Evolutionary conservation across 352 stramenopile genomes (phyloP).

Genomic region (Phytopythium mirpurense): DNA sequence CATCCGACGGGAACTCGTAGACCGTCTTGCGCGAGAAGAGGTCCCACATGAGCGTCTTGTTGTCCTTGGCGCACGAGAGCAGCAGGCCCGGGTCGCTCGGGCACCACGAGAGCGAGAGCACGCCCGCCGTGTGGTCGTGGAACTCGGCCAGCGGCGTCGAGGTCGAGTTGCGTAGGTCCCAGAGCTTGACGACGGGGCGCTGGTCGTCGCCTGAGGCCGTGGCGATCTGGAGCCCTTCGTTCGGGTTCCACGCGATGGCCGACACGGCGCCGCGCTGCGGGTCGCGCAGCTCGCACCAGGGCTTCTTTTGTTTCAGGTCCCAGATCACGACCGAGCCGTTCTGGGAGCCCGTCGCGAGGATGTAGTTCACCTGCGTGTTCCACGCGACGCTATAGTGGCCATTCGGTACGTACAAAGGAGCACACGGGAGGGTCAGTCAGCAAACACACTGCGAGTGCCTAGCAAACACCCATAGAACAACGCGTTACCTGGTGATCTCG

Average conservation of each 20-base stretch:
- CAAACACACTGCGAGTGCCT: too few relatives aligned
- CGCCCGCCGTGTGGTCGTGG: constrained; percentile 92
- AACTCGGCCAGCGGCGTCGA: constrained; percentile 96
- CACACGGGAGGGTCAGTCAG: too few relatives aligned
- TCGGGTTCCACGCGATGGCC: constrained; percentile 97
- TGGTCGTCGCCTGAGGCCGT: constrained; percentile 95
- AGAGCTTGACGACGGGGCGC: constrained; percentile 95
- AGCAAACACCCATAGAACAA: too few relatives aligned
- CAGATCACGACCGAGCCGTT: constrained; percentile 96
- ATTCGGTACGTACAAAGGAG: too few relatives aligned
- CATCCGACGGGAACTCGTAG: constrained; percentile 89
- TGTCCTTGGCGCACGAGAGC: constrained; percentile 96
- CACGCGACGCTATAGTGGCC: constrained; percentile 82
- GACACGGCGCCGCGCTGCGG: constrained; percentile 83
- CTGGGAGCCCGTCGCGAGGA: constrained; percentile 92
- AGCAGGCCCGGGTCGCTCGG: constrained; percentile 92
- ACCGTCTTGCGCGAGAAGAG: constrained; percentile 92
- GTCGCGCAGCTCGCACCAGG: constrained; percentile 97
- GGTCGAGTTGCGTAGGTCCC: constrained; percentile 97
- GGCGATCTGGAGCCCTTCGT: constrained; percentile 95
- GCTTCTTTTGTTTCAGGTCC: constrained; percentile 97
- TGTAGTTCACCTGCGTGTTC: constrained; percentile 98
- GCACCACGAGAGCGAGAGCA: constrained; percentile 98
- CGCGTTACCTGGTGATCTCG: constrained; percentile 82
- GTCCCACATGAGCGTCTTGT: constrained; percentile 98